These are phyloP conservation scores for Termitomyces sp. DNA, from an alignment of 768 basidiomycete genomes.

Conservation along the genomic window DNA sequence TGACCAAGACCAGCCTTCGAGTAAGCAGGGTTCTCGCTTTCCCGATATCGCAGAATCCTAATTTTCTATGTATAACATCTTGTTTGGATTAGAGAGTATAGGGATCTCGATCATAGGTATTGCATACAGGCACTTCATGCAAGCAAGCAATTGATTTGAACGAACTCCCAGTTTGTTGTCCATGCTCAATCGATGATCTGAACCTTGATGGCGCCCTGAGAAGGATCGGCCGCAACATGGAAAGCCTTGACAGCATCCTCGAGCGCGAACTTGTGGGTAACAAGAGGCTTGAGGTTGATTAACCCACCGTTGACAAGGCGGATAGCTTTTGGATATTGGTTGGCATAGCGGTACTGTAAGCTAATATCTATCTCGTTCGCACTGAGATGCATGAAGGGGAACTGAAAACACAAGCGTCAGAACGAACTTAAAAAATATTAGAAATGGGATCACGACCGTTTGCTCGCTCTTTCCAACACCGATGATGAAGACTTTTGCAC, in stretches of 20 bases:
- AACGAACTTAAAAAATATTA: neutral
- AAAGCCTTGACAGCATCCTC: conserved; percentile 76
- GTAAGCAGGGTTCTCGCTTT: too few relatives aligned
- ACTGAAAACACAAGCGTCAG: conserved; percentile 24
- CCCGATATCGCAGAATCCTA: too few relatives aligned
- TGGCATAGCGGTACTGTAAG: conserved; percentile 67
- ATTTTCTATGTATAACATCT: too few relatives aligned
- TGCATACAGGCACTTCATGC: too few relatives aligned
- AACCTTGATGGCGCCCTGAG: conserved; percentile 66
- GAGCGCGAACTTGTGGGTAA: conserved; percentile 71
- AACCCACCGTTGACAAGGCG: conserved; percentile 72
- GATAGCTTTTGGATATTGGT: conserved; percentile 83
- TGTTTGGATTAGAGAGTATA: too few relatives aligned
- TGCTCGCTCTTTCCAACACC: conserved; percentile 65
- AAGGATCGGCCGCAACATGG: conserved; percentile 63
- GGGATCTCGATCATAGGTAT: too few relatives aligned
- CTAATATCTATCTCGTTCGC: conserved; percentile 65
- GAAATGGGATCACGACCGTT: conserved; percentile 27
- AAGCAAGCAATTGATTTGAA: neutral
- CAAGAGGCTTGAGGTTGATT: conserved; percentile 68
- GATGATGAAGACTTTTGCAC: conserved; percentile 65
- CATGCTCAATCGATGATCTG: conserved; percentile 47
- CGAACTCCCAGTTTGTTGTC: neutral
- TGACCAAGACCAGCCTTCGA: too few relatives aligned
- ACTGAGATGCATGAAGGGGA: conserved; percentile 70